A percentile compares a stretch with the other conserved stretches of the same genome.
phyloP scores from a whole-genome alignment of 2,329 filamentous ascomycete genomes.

The Penicillium sp. region DNA sequence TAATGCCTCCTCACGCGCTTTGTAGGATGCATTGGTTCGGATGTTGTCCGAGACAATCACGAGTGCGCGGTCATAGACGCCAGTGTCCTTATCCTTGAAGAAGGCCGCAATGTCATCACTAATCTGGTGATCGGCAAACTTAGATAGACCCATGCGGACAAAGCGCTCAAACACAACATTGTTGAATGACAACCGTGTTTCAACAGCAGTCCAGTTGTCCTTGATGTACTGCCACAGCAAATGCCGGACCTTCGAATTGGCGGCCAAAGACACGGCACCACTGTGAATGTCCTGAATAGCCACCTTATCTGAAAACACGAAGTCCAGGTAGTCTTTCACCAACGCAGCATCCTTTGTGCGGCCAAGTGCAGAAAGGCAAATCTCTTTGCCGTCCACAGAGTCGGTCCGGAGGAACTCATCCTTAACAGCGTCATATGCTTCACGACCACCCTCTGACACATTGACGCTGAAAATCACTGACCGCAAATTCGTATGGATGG shows the following conservation, averaged over 20 bases:
- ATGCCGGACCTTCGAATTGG: conserved; percentile 69
- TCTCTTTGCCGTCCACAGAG: conserved; percentile 87
- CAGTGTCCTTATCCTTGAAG: conserved; percentile 82
- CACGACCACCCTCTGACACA: conserved; percentile 68
- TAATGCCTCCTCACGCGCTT: conserved; percentile 67
- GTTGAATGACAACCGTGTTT: conserved; percentile 71
- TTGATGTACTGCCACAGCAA: conserved; percentile 85
- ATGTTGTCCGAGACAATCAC: conserved; percentile 85
- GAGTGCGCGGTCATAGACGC: conserved; percentile 80
- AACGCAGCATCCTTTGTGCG: conserved; percentile 68
- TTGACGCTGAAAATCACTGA: conserved; percentile 76
- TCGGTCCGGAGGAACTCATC: conserved; percentile 80
- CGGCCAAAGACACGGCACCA: conserved; percentile 69
- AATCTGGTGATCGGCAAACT: conserved; percentile 69
- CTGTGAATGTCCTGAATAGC: conserved; percentile 84
- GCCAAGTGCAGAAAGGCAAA: conserved; percentile 74
- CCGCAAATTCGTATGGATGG: conserved; percentile 79
- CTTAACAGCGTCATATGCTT: conserved; percentile 73
- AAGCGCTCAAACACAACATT: conserved; percentile 88
- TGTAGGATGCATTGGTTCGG: conserved; percentile 77
- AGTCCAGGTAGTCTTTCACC: conserved; percentile 65
- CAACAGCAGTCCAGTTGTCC: conserved; percentile 73
- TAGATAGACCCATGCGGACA: conserved; percentile 71
- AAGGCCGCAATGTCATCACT: conserved; percentile 78
- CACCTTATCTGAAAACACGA: conserved; percentile 82